Percentiles rank a stretch among this genome's conserved stretches.
Evolutionary conservation across 2,329 filamentous ascomycete species (phyloP).

Genomic region (Sclerotinia sclerotiorum): DNA sequence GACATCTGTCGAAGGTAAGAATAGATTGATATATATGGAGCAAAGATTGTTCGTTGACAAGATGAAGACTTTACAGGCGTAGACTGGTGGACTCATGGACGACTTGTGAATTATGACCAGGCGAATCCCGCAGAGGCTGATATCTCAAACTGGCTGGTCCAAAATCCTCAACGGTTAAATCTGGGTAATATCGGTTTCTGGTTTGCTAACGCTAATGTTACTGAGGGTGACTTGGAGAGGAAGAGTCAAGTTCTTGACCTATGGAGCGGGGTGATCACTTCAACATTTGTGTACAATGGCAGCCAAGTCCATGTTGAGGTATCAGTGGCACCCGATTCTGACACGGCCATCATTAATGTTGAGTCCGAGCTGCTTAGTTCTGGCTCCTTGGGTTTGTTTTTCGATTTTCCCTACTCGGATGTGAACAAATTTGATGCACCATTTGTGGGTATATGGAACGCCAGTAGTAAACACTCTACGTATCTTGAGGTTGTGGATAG

Average conservation of each 20-base stretch:
- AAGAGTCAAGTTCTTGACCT: slow-evolving; percentile 43
- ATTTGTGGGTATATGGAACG: slow-evolving; percentile 46
- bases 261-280: slow-evolving; percentile 45
- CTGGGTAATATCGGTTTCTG: slow-evolving; percentile 46
- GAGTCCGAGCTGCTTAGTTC: slow-evolving; percentile 42
- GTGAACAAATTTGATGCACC: slow-evolving; percentile 47
- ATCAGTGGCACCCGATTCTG: slow-evolving; percentile 44
- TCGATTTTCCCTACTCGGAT: slow-evolving; percentile 47
- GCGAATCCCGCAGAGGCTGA: slow-evolving; percentile 44
- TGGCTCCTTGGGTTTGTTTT: slow-evolving; percentile 42
- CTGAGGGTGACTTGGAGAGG: slow-evolving; percentile 37
- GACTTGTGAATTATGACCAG: slow-evolving; percentile 47
- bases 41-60: slow-evolving; percentile 37
- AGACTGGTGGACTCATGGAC: slow-evolving; percentile 44
- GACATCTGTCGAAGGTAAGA: slow-evolving; percentile 35
- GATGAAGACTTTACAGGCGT: slow-evolving; percentile 16
- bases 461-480: slow-evolving; percentile 45
- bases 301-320: slow-evolving; percentile 42
- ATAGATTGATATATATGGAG: neutral
- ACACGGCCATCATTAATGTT: slow-evolving; percentile 43
- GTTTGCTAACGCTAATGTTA: slow-evolving; percentile 40
- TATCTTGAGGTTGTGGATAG: slow-evolving; percentile 26
- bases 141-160: slow-evolving; percentile 52
- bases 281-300: slow-evolving; percentile 42
- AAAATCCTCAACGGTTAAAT: slow-evolving; percentile 49